Evolutionary conservation across 78 protist genomes (phyloP).

Genomic region (Mantamonas sphyraenae): DNA sequence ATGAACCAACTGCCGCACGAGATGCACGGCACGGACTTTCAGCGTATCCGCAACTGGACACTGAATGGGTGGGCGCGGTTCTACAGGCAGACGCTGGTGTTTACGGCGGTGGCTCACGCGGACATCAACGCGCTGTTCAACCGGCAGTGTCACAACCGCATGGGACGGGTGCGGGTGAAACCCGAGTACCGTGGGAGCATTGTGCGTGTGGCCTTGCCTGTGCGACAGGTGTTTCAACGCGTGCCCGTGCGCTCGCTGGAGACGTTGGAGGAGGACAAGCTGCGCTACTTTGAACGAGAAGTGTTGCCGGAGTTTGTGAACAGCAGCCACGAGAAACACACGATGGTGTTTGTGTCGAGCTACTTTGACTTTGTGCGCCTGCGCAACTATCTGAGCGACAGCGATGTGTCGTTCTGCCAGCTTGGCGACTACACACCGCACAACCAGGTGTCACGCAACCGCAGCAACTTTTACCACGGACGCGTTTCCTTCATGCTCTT

Average conservation of each 20-base stretch:
- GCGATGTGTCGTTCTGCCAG: neutral
- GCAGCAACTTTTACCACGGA: neutral
- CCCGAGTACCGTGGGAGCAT: conserved; percentile 18
- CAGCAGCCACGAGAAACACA: neutral
- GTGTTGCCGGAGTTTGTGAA: neutral
- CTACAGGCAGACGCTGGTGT: conserved; percentile 56
- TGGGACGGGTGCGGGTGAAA: conserved; percentile 18
- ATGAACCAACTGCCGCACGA: conserved; percentile 33
- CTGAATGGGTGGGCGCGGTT: conserved; percentile 7
- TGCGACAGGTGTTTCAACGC: neutral
- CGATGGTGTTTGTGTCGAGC: conserved; percentile 40
- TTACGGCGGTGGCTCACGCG: conserved; percentile 27
- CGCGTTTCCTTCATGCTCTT: neutral
- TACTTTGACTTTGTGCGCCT: conserved; percentile 69
- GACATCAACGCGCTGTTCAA: conserved; percentile 47
- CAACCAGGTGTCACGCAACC: neutral
- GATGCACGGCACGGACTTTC: conserved; percentile 48
- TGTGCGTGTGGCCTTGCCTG: neutral
- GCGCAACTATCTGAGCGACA: neutral
- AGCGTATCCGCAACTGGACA: conserved; percentile 1
- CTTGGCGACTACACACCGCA: neutral
- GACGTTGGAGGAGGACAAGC: neutral
- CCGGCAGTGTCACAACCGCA: conserved; percentile 20
- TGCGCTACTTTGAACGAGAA: neutral
- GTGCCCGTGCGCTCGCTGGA: neutral